Percentiles rank a stretch among this genome's conserved stretches.
Evolutionary conservation across 139 green algal species (phyloP).

Genomic region (Desmodesmus armatus): DNA sequence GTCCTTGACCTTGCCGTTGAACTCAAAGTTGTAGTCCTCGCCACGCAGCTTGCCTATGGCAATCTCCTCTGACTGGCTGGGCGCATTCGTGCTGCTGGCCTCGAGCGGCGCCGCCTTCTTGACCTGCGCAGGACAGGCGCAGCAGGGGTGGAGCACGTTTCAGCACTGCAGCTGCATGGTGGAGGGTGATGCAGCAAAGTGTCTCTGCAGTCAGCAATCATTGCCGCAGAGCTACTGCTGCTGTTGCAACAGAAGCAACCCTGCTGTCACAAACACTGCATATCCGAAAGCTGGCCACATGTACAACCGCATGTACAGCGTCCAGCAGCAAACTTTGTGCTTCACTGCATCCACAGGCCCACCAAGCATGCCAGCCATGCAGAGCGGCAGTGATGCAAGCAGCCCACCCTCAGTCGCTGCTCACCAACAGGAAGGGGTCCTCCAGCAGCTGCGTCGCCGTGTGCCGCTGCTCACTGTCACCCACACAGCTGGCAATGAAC

Average conservation of each 20-base stretch:
- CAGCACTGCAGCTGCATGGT: no score
- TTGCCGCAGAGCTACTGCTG: background rate
- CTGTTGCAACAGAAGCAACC: background rate
- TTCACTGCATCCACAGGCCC: no score
- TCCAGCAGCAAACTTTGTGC: background rate
- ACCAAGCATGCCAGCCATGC: background rate
- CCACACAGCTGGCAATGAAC: constrained; percentile 90
- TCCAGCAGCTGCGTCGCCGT: constrained; percentile 86
- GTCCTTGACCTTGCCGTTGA: constrained; percentile 77
- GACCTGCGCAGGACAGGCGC: constrained; percentile 16
- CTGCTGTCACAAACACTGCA: no score
- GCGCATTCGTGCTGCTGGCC: background rate
- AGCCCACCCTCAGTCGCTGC: no score
- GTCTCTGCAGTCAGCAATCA: no score
- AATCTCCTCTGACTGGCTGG: constrained; percentile 47
- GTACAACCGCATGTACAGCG: background rate
- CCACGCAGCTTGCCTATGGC: constrained; percentile 83
- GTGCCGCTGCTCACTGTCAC: constrained; percentile 64
- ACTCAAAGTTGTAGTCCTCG: constrained; percentile 94
- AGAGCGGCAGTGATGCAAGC: background rate
- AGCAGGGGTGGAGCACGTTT: no score
- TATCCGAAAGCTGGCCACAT: background rate
- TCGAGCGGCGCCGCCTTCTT: constrained; percentile 37
- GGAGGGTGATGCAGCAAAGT: no score
- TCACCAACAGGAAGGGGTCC: constrained; percentile 77